phyloP scores from a whole-genome alignment of 208 protist genomes.

The Wallacemonas collosoma region DNA sequence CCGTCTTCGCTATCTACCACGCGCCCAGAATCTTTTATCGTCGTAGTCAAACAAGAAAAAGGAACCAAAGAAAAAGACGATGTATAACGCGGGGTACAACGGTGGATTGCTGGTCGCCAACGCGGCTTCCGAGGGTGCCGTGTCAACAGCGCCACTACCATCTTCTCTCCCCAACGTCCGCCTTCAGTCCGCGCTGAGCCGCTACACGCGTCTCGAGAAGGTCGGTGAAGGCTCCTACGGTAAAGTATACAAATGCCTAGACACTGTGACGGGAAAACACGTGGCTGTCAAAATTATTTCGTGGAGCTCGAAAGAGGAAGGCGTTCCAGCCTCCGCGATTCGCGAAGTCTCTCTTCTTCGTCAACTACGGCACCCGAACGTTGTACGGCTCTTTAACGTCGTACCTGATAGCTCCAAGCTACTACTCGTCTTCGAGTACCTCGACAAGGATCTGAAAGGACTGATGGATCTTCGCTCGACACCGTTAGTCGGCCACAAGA shows the following conservation, averaged over 20 bases:
- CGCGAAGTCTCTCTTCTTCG: constrained; percentile 93
- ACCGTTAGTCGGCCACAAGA: constrained; percentile 53
- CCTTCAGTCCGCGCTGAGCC: constrained; percentile 27
- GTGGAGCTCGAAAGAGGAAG: constrained; percentile 79
- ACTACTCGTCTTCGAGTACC: constrained; percentile 97
- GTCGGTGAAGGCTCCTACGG: constrained; percentile 98
- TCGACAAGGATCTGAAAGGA: constrained; percentile 96
- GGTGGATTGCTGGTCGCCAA: background rate
- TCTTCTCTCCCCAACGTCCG: background rate
- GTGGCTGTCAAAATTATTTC: constrained; percentile 88
- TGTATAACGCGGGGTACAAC: background rate
- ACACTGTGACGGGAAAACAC: constrained; percentile 58
- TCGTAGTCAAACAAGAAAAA: no score
- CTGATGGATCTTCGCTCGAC: constrained; percentile 84
- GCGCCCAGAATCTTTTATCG: no score
- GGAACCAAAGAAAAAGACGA: no score
- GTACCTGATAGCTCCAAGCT: constrained; percentile 93
- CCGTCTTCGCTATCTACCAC: no score
- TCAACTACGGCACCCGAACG: constrained; percentile 90
- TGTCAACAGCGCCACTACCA: background rate
- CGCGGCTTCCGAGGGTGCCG: background rate
- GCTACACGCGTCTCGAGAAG: constrained; percentile 92
- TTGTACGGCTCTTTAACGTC: constrained; percentile 95
- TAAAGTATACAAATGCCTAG: constrained; percentile 95
- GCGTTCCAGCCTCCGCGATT: constrained; percentile 90